phyloP scores from a whole-genome alignment of 139 green algal genomes.

The Closterium sp. region DNA sequence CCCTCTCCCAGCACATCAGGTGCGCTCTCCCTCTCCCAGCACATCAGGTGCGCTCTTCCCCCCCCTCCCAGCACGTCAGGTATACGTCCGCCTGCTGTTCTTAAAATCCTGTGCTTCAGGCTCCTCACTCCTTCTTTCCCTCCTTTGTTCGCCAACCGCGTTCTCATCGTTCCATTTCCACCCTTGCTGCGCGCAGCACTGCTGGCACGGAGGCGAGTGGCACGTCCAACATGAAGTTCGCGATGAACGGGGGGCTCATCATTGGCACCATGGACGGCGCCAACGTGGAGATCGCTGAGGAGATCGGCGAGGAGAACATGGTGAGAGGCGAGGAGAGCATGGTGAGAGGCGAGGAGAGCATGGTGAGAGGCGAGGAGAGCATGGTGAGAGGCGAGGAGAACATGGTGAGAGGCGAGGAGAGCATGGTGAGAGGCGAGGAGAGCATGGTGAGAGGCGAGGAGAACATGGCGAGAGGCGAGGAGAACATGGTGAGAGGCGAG shows the following conservation, averaged over 20 bases:
- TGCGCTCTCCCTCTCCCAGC: background rate
- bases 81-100: too few species aligned
- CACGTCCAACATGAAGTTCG: slow-evolving; percentile 99
- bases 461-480: too few species aligned
- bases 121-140: background rate
- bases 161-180: background rate
- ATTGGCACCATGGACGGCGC: slow-evolving; percentile 98
- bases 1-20: background rate
- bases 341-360: background rate
- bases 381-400: too few species aligned
- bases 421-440: too few species aligned
- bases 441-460: too few species aligned
- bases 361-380: background rate
- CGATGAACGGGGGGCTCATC: slow-evolving; percentile 96
- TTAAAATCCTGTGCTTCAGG: background rate
- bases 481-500: too few species aligned
- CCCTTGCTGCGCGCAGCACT: slow-evolving; percentile 49
- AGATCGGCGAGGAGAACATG: slow-evolving; percentile 76
- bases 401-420: too few species aligned
- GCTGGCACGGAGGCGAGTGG: slow-evolving; percentile 87
- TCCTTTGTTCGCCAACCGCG: background rate
- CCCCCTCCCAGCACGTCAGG: too few species aligned
- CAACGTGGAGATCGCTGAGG: slow-evolving; percentile 97
- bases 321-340: background rate
- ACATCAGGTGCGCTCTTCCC: too few species aligned